These are phyloP conservation scores for Nakazawaea holstii DNA, from an alignment of 805 yeast genomes.

Conservation along the genomic window DNA sequence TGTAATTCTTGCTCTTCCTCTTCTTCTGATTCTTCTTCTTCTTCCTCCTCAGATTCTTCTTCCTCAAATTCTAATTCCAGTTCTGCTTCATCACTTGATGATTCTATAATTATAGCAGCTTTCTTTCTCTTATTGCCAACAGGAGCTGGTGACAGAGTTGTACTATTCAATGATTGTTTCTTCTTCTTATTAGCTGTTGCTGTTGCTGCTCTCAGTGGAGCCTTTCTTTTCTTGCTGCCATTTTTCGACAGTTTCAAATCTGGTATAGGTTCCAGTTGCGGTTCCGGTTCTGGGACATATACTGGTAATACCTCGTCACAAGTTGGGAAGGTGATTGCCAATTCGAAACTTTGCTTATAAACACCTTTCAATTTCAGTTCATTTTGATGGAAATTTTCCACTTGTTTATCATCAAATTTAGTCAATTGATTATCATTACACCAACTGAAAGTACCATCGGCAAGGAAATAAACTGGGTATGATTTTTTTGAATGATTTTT, in stretches of 20 bases:
- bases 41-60: conserved; percentile 14
- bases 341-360: conserved; percentile 10
- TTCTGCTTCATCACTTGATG: conserved; percentile 1
- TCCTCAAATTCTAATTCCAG: conserved; percentile 15
- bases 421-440: conserved; percentile 9
- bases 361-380: conserved; percentile 4
- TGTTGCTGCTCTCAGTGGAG: neutral
- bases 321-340: conserved; percentile 8
- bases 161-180: neutral
- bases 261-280: no score
- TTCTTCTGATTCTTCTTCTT: conserved; percentile 14
- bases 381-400: neutral
- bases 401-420: neutral
- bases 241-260: neutral
- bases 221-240: neutral
- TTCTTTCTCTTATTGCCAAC: neutral
- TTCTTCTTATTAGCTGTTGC: neutral
- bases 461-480: conserved; percentile 10
- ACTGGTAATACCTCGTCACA: conserved; percentile 37
- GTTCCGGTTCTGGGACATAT: conserved; percentile 26
- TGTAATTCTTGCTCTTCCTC: conserved; percentile 9
- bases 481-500: neutral
- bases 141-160: conserved; percentile 3
- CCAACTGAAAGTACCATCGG: conserved; percentile 12
- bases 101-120: neutral